Conservation (phyloP, 1,284 basidiomycete genomes). For the Meira nashicola region DNA sequence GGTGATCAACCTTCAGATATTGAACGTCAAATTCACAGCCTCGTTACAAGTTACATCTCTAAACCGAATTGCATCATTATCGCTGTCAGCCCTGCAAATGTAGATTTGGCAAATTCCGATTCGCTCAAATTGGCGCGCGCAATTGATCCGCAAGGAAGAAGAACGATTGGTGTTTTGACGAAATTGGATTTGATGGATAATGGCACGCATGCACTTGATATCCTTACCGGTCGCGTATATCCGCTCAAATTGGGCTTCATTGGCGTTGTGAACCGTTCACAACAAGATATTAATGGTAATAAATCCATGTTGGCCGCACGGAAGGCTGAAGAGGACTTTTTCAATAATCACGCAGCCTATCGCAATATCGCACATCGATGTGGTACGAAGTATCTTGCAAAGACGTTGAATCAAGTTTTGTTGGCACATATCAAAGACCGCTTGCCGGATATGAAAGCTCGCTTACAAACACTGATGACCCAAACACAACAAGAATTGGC, state of each 20-base stretch:
- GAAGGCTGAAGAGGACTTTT: constrained; percentile 84
- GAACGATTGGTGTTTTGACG: constrained; percentile 95
- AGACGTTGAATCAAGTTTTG: constrained; percentile 88
- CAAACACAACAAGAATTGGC: constrained; percentile 98
- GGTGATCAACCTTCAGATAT: constrained; percentile 77
- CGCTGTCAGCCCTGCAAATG: constrained; percentile 92
- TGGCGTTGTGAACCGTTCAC: constrained; percentile 92
- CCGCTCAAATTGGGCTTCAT: constrained; percentile 97
- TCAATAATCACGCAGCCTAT: constrained; percentile 82
- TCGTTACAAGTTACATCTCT: constrained; percentile 90
- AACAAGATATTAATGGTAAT: constrained; percentile 91
- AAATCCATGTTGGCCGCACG: constrained; percentile 81
- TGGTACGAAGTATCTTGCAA: constrained; percentile 89
- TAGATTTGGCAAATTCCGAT: constrained; percentile 97
- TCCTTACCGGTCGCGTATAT: constrained; percentile 91
- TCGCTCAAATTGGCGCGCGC: constrained; percentile 90
- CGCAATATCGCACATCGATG: constrained; percentile 95
- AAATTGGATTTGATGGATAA: constrained; percentile 99
- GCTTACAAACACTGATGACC: constrained; percentile 95
- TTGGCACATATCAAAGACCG: constrained; percentile 98
- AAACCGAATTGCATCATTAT: constrained; percentile 97
- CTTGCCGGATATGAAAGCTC: constrained; percentile 98
- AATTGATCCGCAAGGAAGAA: constrained; percentile 88
- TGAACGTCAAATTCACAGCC: constrained; percentile 87
- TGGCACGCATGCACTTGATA: constrained; percentile 92